Evolutionary conservation across 1,284 basidiomycete genomes (phyloP), one percentile per base, ranked within the genome.

Genomic region (Thelephora terrestris): DNA sequence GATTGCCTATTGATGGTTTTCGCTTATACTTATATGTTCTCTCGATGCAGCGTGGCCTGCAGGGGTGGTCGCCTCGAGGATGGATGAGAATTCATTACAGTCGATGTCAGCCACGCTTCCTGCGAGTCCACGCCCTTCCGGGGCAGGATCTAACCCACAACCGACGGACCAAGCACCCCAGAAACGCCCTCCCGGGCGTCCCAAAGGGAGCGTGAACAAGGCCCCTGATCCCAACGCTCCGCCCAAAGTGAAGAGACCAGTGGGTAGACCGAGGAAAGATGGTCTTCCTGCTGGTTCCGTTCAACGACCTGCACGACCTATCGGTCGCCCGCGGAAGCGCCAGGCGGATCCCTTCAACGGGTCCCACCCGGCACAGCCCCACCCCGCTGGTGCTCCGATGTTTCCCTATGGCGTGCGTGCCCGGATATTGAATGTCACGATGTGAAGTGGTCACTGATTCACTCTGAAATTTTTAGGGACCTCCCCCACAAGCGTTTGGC

Each of bases 161-260:
- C 21, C 39, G 10, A 21, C 39, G 20, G 39, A 42, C n/a, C 20
- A n/a, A 25, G 17, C 56, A 14, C 65, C 67, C 4, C 56, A 61
- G n/a, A 69, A 69, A 52, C 65, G 68, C 32, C 61, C 60, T 3
- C 68, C 67, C 7, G 68, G 68, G 5, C 66, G 75, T 32, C 75
- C 75, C 14, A 75, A 75, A 52, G 75, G 74, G 35, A 76, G 74
- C 48, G 73, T 71, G 32, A 76, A 78, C 61, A 78, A 78, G 49
- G 64, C 64, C 12, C 52, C 67, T 7, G 67, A 68, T 42, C 63
- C 67, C 1, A 66, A 67, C 47, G 63, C 58, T 29, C 63, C 60
- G 47, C 60, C 70, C 34, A 72, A 71, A 55, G 57, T 69, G 48
- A 78, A 76, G 59, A 68, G 75, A 36, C 75, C 75, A 16, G 75